Base-by-base conservation (phyloP, 2,329 filamentous ascomycete genomes). In the Apiospora marii region DNA sequence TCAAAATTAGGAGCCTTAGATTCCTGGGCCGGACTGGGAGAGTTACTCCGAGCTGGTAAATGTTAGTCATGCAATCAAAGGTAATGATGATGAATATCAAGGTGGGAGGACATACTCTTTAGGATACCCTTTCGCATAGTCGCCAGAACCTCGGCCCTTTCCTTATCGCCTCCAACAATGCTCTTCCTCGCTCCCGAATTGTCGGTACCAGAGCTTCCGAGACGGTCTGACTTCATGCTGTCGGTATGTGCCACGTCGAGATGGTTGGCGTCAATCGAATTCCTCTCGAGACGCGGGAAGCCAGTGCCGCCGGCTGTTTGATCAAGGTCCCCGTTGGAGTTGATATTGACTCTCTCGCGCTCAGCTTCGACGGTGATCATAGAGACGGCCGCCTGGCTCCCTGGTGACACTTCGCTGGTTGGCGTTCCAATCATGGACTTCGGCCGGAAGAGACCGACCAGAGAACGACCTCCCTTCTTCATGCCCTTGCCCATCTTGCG, bases 401-500 rank as follows among this genome's bases (percentile, higher is more conserved):
- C 91, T 79, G 91, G 83, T 41, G 89, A 87, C 7, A 87, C 85
- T 77, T 98, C 95, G 4, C 92, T 90, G 44, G 91, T 87, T 24
- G 94, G 90, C 27, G 92, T 91, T 44, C 94, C 95, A 77, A 96
- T 89, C 22, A 97, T 88, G 0, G 96, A 98, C 82, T 98, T 99
- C 0, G 96, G 96, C 74, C 96, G 89, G 85, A 99, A 99, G 10
- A 99, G 87, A 37, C 96, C 96, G 76, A 97, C 97, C 71, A 99
- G 90, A 34, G 95, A 98, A 68, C 95, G 90, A 24, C 93, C 93
- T 70, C 94, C 92, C 84, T 96, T 97, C 88, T 98, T 98, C 91
- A 98, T 93, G n/a, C 96, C 95, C 76, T 95, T 94, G 72, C 96
- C 96, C 96, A 99, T 99, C 86, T 99, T 99, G 70, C 96, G 92